phyloP scores from a whole-genome alignment of 2,329 filamentous ascomycete species.

The Fusarium sp. region DNA sequence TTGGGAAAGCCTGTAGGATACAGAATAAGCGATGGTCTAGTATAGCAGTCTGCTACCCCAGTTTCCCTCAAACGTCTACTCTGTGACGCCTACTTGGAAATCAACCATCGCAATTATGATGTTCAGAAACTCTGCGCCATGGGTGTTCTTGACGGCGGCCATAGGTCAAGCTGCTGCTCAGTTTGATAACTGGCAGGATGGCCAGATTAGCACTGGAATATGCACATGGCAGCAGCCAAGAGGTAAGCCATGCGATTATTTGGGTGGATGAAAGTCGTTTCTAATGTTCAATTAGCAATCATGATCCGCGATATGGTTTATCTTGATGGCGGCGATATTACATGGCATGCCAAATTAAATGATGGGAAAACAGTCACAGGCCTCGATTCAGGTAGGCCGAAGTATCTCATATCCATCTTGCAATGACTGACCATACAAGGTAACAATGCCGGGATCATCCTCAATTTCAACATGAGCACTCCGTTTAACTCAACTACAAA shows the following conservation, averaged over 20 bases:
- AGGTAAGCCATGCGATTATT: constrained; percentile 47
- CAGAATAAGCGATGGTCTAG: constrained; percentile 39
- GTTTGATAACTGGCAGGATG: constrained; percentile 58
- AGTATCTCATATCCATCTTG: not conserved
- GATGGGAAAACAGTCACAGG: constrained; percentile 54
- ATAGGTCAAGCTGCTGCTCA: constrained; percentile 51
- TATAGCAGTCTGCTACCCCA: constrained; percentile 34
- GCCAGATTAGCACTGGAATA: constrained; percentile 68
- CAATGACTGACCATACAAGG: constrained; percentile 51
- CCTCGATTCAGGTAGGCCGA: constrained; percentile 56
- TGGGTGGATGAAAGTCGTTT: not conserved
- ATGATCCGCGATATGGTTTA: constrained; percentile 72
- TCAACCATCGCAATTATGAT: constrained; percentile 33
- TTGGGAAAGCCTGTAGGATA: constrained; percentile 2
- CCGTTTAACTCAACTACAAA: constrained; percentile 66
- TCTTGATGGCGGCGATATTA: constrained; percentile 70
- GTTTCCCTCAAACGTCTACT: constrained; percentile 22
- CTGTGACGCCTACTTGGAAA: constrained; percentile 13
- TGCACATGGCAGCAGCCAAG: constrained; percentile 66
- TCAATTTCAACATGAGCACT: constrained; percentile 67
- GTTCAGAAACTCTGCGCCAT: constrained; percentile 17
- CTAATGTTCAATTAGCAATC: constrained; percentile 57
- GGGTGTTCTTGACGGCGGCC: constrained; percentile 35
- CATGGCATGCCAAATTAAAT: constrained; percentile 62
- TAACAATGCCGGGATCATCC: constrained; percentile 64